These are phyloP conservation scores for Gnaphalium uliginosum DNA, from an alignment of 129 eudicot genomes.

Conservation along the genomic window DNA sequence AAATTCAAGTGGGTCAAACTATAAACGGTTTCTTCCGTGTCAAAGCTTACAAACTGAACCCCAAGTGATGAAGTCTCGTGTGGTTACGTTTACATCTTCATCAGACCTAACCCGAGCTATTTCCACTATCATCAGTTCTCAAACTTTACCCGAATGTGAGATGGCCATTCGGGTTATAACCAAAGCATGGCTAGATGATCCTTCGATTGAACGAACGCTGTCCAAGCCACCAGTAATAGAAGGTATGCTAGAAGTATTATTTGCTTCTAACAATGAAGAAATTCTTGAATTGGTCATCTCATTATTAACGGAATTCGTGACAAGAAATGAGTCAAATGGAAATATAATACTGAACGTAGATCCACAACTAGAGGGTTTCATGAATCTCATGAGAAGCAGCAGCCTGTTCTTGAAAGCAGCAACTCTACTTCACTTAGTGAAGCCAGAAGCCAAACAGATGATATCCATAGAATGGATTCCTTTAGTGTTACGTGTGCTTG, in stretches of 20 bases:
- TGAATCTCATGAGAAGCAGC: slow-evolving; percentile 51
- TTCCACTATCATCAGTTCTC: slow-evolving; percentile 48
- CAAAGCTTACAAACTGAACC: slow-evolving; percentile 38
- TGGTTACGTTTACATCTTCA: slow-evolving; percentile 19
- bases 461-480: slow-evolving; percentile 67
- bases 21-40: slow-evolving; percentile 49
- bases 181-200: slow-evolving; percentile 61
- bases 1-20: slow-evolving; percentile 37
- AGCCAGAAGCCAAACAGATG: slow-evolving; percentile 70
- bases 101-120: slow-evolving; percentile 49
- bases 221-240: slow-evolving; percentile 54
- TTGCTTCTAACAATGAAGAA: slow-evolving; percentile 64
- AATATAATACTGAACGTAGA: slow-evolving; percentile 50
- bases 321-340: slow-evolving; percentile 40
- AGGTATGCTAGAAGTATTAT: slow-evolving; percentile 65
- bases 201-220: slow-evolving; percentile 33
- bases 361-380: slow-evolving; percentile 58
- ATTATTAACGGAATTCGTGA: slow-evolving; percentile 58
- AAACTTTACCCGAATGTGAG: slow-evolving; percentile 60
- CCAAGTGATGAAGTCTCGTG: slow-evolving; percentile 16
- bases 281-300: slow-evolving; percentile 63
- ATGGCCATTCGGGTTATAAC: slow-evolving; percentile 60
- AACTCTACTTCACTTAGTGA: slow-evolving; percentile 54
- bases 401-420: slow-evolving; percentile 76
- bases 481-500: slow-evolving; percentile 66